A percentile compares a stretch with the other conserved stretches of the same genome.
These are phyloP conservation scores for Goffeauzyma gilvescens DNA, from an alignment of 768 basidiomycete genomes.

Conservation along the genomic window DNA sequence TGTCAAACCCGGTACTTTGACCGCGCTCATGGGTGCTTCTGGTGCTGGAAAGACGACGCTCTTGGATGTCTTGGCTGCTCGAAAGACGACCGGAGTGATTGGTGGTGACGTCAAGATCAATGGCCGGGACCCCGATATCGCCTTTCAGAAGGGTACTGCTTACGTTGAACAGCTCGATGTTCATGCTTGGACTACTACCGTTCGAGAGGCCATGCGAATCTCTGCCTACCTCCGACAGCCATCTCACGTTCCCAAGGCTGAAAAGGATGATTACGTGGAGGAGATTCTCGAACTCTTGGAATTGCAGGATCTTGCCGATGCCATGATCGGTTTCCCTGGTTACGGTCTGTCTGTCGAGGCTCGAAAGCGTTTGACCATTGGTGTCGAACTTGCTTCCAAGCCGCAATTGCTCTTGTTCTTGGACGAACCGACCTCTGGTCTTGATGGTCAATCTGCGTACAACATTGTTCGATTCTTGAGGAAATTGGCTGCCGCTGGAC, in stretches of 20 bases:
- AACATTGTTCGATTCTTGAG: slow-evolving; percentile 30
- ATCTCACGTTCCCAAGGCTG: slow-evolving; percentile 41
- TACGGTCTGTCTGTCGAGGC: slow-evolving; percentile 47
- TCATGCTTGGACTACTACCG: slow-evolving; percentile 54
- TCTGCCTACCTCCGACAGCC: slow-evolving; percentile 67
- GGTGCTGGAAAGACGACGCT: slow-evolving; percentile 36
- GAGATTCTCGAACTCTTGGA: slow-evolving; percentile 68
- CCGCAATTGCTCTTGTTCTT: slow-evolving; percentile 65
- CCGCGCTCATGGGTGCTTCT: slow-evolving; percentile 37
- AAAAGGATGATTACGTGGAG: slow-evolving; percentile 54
- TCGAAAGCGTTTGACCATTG: slow-evolving; percentile 66
- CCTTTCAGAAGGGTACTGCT: slow-evolving; percentile 48
- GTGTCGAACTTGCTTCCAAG: slow-evolving; percentile 70
- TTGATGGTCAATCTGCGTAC: slow-evolving; percentile 35
- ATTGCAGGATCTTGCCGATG: slow-evolving; percentile 64
- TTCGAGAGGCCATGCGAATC: slow-evolving; percentile 60
- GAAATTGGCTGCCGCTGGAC: slow-evolving; percentile 14
- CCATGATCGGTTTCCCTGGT: slow-evolving; percentile 44
- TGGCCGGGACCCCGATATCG: slow-evolving; percentile 41
- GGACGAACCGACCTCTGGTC: slow-evolving; percentile 73
- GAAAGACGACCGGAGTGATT: slow-evolving; percentile 50
- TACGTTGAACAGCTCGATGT: slow-evolving; percentile 63
- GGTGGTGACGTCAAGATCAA: slow-evolving; percentile 49
- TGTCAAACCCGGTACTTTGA: slow-evolving; percentile 34
- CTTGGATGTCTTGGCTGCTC: slow-evolving; percentile 47